Conservation (phyloP, 345 rosid genomes). For the Aquilaria yunnanensis region DNA sequence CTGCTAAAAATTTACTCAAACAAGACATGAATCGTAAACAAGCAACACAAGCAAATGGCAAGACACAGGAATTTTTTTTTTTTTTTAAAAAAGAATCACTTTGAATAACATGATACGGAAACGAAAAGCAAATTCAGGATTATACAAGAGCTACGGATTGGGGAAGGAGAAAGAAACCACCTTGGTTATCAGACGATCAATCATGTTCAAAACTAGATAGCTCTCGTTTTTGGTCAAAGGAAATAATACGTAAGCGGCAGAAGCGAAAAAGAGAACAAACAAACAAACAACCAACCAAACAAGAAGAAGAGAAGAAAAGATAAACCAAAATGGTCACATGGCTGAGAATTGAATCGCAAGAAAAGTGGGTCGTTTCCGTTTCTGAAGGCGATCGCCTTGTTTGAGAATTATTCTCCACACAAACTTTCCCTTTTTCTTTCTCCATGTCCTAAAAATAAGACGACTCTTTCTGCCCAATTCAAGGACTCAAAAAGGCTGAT, state of each 20-base stretch:
- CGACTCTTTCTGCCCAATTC: constrained; percentile 32
- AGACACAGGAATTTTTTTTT: neutral
- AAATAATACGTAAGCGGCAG: neutral
- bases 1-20: neutral
- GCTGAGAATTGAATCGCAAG: constrained; percentile 20
- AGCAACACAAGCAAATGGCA: neutral
- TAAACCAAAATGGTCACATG: constrained; percentile 16
- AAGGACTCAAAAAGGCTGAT: constrained; percentile 29
- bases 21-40: neutral
- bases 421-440: constrained; percentile 4
- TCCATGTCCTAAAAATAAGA: constrained; percentile 8
- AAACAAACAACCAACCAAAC: constrained; percentile 3
- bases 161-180: neutral
- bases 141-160: neutral
- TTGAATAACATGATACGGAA: neutral
- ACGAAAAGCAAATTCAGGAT: neutral
- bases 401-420: constrained; percentile 35
- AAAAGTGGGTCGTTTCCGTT: constrained; percentile 26
- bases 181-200: constrained; percentile 8
- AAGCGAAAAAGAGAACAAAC: neutral
- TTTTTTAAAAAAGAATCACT: neutral
- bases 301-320: constrained; percentile 7
- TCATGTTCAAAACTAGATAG: neutral
- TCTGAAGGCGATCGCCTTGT: constrained; percentile 21
- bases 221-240: neutral